Base-by-base conservation (phyloP, 2,329 filamentous ascomycete genomes). In the Clonostachys sp. region DNA sequence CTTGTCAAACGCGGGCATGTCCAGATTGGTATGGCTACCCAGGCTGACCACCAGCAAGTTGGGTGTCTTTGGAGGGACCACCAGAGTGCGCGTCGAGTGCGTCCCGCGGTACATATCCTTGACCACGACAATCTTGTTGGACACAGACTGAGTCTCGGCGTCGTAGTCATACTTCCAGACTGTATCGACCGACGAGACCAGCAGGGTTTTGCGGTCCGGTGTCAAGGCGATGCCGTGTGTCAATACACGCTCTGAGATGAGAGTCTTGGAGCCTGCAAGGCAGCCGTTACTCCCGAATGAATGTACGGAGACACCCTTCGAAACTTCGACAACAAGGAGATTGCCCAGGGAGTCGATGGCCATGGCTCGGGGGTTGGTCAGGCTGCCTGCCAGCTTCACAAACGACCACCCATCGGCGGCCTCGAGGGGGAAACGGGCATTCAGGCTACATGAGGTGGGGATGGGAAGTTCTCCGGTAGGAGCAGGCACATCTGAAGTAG, bases 161-260 rank as follows among this genome's bases (percentile, higher is more conserved):
- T 84, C 70, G 56, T 86, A 87, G 35, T 64, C 61, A 77, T 80
- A 85, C 20, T 73, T 67, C 59, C 72, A 84, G 8, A 76, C 75
- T 2, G 64, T 60, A 14, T 61, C 64, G 55, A 67, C 63, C 38
- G 63, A 64, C 46, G 62, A 66, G 35, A 67, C 68, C 46, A 68
- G 70, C 30, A 72, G 48, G 10, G 62, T 68, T 51, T 51, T 63
- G 45, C 67, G 62, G 45, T 69, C 67, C 3, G 67, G 67, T 1
- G 65, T 64, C 42, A 72, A 57, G 36, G 60, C 59, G 38, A 71
- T 60, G 12, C 66, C 67, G 51, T 71, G 69, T 56, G 70, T 72
- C 34, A 71, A 62, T 34, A 58, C 55, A 16, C 53, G 54, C 41
- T 61, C 63, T 49, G 57, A 55, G 51, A 70, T 62, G 41, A 71